Base-by-base conservation (phyloP, 2,329 filamentous ascomycete species). In the Moelleriella libera region DNA sequence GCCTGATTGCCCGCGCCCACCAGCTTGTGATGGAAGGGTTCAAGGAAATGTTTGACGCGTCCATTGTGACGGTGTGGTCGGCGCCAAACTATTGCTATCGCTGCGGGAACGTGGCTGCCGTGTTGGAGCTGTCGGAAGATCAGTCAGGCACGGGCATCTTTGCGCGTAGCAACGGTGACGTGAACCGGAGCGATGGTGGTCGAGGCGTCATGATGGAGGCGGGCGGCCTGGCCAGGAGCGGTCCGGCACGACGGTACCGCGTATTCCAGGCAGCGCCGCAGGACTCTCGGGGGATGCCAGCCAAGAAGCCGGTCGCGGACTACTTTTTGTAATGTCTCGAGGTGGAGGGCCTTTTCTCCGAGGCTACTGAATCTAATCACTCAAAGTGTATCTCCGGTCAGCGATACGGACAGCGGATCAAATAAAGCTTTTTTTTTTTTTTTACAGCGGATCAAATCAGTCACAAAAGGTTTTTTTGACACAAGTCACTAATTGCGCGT, bases 1-100 rank as follows among this genome's bases (percentile, higher is more conserved):
- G 83, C 28, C 75, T 98, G 46, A 92, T 98, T 54, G 92, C 90
- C 14, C 80, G 92, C 48, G 92, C 92, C 1, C 92, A 98, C 62
- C 92, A 98, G 64, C 80, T 98, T 28, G 92, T 98, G 53, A 98
- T 97, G 92, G 92, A 98, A 63, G 92, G 92, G 0, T 98, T 96
- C 66, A 97, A 97, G 68, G 92, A 97, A 63, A 97, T 97, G 89
- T 98, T 97, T 60, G 88, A 95, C 61, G 84, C 82, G 11, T 87
- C 82, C 44, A 96, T 98, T 53, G 92, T 97, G 41, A 98, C 92
- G 0, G 92, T 98, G n/a, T 98, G 92, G 90, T 94, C 86, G 1
- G 89, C 89, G 8, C 89, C 89, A 1, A 96, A 96, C 63, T 96
- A 96, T 71, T 96, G 89, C 68, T 96, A 96, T 68, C 80, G 88